A percentile compares a stretch with the other conserved stretches of the same genome.
Conservation (phyloP, 495 filamentous ascomycete species). For the Platismatia glauca region DNA sequence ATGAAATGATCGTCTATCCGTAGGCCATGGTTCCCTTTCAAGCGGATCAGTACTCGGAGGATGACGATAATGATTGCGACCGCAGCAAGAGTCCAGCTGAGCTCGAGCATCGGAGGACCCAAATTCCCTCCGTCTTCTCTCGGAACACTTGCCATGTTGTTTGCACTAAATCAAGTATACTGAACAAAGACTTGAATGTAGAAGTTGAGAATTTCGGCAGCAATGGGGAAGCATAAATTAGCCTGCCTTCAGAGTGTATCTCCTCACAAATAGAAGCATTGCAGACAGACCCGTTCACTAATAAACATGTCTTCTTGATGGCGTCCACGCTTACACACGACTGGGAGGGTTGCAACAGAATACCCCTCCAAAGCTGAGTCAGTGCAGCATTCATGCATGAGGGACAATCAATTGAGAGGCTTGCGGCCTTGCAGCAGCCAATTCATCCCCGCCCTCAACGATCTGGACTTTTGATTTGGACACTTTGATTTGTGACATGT, state of each 20-base stretch:
- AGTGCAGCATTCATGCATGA: neutral
- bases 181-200: neutral
- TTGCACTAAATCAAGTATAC: neutral
- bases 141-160: neutral
- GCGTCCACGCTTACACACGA: no score
- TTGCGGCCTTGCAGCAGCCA: neutral
- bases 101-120: neutral
- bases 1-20: conserved; percentile 1
- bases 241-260: neutral
- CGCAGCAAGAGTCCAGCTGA: neutral
- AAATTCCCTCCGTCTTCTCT: neutral
- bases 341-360: neutral
- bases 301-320: neutral
- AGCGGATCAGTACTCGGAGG: neutral
- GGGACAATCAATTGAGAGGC: neutral
- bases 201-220: neutral
- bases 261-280: neutral
- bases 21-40: neutral
- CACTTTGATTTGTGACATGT: neutral
- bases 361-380: neutral
- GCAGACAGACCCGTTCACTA: neutral
- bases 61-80: neutral
- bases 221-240: neutral
- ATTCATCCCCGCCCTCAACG: neutral
- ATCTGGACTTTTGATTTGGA: neutral